Conservation (phyloP, 805 yeast genomes). For the Scheffersomyces lignosus region DNA sequence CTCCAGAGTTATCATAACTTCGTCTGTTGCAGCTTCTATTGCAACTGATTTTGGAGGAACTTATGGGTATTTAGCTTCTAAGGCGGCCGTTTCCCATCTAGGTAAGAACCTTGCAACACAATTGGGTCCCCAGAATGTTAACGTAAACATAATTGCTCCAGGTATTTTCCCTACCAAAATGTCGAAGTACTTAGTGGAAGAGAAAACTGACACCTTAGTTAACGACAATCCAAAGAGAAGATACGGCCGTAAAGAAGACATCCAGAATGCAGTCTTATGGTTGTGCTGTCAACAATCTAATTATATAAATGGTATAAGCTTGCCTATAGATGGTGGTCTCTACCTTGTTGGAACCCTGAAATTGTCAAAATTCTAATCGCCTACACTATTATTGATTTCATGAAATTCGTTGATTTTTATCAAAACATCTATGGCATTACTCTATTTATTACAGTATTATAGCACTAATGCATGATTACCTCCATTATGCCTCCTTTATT, state of each 20-base stretch:
- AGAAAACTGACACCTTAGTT: constrained; percentile 47
- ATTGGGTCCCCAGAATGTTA: constrained; percentile 65
- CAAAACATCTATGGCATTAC: too few relatives aligned
- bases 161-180: constrained; percentile 77
- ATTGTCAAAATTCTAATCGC: too few relatives aligned
- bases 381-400: too few relatives aligned
- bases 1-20: constrained; percentile 61
- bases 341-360: too few relatives aligned
- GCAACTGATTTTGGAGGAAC: constrained; percentile 55
- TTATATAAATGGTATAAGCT: constrained; percentile 65
- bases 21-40: constrained; percentile 60
- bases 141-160: constrained; percentile 70
- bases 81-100: constrained; percentile 72
- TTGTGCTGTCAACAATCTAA: constrained; percentile 53
- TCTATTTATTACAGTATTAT: too few relatives aligned
- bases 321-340: constrained; percentile 76
- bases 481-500: too few relatives aligned
- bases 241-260: constrained; percentile 61
- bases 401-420: too few relatives aligned
- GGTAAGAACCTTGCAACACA: constrained; percentile 63
- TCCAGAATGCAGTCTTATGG: constrained; percentile 57
- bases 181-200: constrained; percentile 62
- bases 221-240: constrained; percentile 60
- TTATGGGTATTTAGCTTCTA: constrained; percentile 72
- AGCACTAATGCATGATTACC: too few relatives aligned